Conservation (phyloP, 139 green algal species). For the Closterium sp. region DNA sequence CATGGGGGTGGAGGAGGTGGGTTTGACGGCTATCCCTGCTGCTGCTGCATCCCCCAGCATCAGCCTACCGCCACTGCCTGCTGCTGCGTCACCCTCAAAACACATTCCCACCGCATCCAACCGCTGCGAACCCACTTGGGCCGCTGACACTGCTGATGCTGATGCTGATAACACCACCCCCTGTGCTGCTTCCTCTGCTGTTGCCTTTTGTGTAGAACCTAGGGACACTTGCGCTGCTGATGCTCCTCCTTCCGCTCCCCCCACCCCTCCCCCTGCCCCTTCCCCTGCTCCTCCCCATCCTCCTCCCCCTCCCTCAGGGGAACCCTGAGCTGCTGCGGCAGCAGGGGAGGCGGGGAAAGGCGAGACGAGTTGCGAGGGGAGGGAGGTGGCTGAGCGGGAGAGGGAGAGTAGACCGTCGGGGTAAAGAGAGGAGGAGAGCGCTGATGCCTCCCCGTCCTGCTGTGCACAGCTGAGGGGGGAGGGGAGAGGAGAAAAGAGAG, state of each 20-base stretch:
- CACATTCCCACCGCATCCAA: not conserved
- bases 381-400: not conserved
- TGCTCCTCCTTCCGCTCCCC: not conserved
- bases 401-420: not conserved
- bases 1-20: not conserved
- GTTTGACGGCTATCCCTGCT: not conserved
- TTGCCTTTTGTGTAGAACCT: not conserved
- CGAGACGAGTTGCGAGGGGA: not conserved
- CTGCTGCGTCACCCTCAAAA: not conserved
- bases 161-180: not conserved
- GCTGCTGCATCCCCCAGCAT: not conserved
- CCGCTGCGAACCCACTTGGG: not conserved
- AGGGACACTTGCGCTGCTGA: not conserved
- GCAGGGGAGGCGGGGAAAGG: not conserved
- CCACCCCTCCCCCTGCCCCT: no score
- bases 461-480: not conserved
- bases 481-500: not conserved
- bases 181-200: not conserved
- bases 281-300: no score
- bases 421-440: not conserved
- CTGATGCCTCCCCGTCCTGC: not conserved
- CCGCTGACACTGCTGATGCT: not conserved
- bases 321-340: not conserved
- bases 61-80: not conserved
- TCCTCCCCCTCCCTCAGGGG: not conserved